Evolutionary conservation across 352 stramenopile genomes (phyloP).

Genomic region (Phytopythium delawarense): DNA sequence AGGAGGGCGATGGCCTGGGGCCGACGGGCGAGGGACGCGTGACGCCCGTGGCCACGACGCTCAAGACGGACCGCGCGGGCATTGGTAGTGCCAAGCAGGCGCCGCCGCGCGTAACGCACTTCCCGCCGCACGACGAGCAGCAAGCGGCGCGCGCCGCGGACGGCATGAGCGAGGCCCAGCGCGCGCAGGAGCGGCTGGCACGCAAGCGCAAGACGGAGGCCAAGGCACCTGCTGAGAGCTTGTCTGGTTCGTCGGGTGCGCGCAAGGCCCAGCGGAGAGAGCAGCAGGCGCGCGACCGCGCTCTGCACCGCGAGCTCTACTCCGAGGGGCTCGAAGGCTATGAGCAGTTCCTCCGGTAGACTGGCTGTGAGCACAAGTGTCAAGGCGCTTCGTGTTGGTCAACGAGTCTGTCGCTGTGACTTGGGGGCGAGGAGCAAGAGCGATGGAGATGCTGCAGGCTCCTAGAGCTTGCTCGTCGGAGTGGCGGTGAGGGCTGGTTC

Average conservation of each 20-base stretch:
- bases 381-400: not conserved
- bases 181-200: conserved; percentile 34
- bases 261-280: conserved; percentile 38
- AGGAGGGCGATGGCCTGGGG: conserved; percentile 35
- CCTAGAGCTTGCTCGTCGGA: conserved; percentile 3
- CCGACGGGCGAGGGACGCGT: conserved; percentile 28
- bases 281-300: conserved; percentile 35
- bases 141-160: conserved; percentile 24
- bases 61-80: conserved; percentile 50
- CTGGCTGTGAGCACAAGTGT: not conserved
- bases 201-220: conserved; percentile 42
- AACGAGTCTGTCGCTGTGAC: not conserved
- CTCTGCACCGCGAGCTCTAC: conserved; percentile 46
- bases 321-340: conserved; percentile 47
- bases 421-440: not conserved
- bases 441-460: not conserved
- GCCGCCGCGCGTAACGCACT: conserved; percentile 33
- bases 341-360: conserved; percentile 43
- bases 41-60: conserved; percentile 39
- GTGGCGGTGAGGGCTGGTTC: not conserved
- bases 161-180: conserved; percentile 30
- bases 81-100: conserved; percentile 24
- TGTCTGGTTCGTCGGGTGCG: not conserved
- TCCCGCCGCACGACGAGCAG: conserved; percentile 30
- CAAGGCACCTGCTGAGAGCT: conserved; percentile 13